Conservation (phyloP, 495 filamentous ascomycete genomes). For the Aspergillus affinis region DNA sequence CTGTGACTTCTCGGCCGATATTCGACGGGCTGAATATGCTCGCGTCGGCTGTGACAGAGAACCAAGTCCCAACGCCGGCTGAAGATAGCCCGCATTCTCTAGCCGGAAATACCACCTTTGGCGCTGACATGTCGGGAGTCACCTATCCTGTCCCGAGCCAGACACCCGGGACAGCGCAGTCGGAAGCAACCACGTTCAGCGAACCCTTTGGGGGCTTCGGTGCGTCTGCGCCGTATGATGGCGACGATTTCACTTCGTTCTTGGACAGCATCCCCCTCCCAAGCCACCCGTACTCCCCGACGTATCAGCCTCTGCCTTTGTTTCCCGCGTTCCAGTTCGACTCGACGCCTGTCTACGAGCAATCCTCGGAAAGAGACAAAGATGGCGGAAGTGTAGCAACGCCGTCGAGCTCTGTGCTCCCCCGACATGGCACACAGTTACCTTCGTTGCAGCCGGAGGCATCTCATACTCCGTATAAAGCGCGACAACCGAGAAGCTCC, state of each 20-base stretch:
- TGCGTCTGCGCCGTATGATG: conserved; percentile 24
- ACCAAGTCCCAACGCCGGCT: conserved; percentile 9
- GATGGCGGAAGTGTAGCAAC: conserved; percentile 20
- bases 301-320: conserved; percentile 40
- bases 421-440: conserved; percentile 39
- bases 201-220: conserved; percentile 29
- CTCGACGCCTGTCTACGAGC: conserved; percentile 31
- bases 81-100: conserved; percentile 1
- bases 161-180: not conserved
- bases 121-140: not conserved
- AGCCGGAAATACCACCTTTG: conserved; percentile 14
- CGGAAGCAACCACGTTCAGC: conserved; percentile 28
- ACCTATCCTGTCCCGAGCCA: conserved; percentile 7
- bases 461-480: conserved; percentile 29
- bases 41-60: conserved; percentile 34
- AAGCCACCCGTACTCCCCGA: conserved; percentile 40
- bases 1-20: conserved; percentile 19
- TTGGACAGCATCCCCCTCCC: conserved; percentile 43
- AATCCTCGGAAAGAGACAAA: conserved; percentile 21
- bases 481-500: conserved; percentile 31
- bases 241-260: conserved; percentile 43
- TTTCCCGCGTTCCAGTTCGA: conserved; percentile 37
- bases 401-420: conserved; percentile 37
- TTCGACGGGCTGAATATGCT: conserved; percentile 35
- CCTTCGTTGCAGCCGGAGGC: conserved; percentile 41